Evolutionary conservation across 2,329 filamentous ascomycete genomes (phyloP), one percentile per base, ranked within the genome.

Genomic region (Didymellaceae sp.): DNA sequence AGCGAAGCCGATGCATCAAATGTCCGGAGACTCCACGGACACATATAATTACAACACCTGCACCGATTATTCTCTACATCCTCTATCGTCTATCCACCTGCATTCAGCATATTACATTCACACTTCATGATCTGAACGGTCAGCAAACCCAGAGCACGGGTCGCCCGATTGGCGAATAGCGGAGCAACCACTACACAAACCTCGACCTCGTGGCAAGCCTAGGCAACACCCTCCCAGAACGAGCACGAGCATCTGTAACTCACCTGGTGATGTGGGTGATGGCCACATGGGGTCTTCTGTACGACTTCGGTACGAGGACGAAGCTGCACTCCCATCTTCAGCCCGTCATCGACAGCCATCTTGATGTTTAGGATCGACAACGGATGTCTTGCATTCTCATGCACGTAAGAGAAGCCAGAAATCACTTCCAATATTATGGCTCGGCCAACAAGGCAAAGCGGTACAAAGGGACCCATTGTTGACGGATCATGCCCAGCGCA

Each of bases 361-460:
- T 33, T 16, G 17, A 33, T 8, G 25, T 26, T 13, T 4, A 13
- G 25, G 24, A 42, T 28, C 37, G 31, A 43, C 43, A 44, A 17
- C 32, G n/a, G n/a, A n/a, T 46, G 43, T 37, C 35, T 55, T 16
- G 14, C 25, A 26, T 33, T 21, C 30, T 11, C 28, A 61, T 59
- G 60, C 54, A 59, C 28, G 54, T 62, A 47, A 63, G 50, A 55
- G 34, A 45, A 21, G 26, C 33, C 49, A 32, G 30, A 20, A 28
- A 33, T 34, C 17, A 31, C 25, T 47, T 52, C 41, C 58, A 60
- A 65, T 63, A 65, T 65, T 65, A 61, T 68, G 63, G 62, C 62
- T n/a, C n/a, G n/a, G n/a, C n/a, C n/a, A n/a, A n/a, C n/a, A n/a
- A n/a, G n/a, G n/a, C n/a, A n/a, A n/a, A n/a, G n/a, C n/a, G n/a